A percentile compares a stretch with the other conserved stretches of the same genome.
Conservation (phyloP, 208 protist species). For the Phytomonas francai region DNA sequence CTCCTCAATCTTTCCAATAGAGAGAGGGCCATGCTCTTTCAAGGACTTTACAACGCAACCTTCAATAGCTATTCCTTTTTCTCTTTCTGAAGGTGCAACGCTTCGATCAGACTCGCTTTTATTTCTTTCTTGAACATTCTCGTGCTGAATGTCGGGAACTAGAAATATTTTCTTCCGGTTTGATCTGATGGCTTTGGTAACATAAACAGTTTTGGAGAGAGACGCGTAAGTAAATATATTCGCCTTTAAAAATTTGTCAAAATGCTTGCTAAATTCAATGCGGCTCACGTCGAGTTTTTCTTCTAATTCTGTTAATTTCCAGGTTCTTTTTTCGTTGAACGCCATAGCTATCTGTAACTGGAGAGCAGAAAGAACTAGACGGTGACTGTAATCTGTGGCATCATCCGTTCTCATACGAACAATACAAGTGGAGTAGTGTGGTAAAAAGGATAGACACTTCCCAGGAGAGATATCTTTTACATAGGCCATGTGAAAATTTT, state of each 20-base stretch:
- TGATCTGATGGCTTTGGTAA: background rate
- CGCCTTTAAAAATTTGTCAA: background rate
- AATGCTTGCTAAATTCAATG: conserved; percentile 4
- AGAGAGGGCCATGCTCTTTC: conserved; percentile 22
- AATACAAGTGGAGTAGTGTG: conserved; percentile 10
- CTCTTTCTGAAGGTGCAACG: background rate
- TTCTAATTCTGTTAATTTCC: conserved; percentile 1
- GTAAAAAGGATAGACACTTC: conserved; percentile 7
- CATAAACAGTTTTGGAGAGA: background rate
- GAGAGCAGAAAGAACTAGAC: conserved; percentile 5
- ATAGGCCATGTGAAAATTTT: background rate
- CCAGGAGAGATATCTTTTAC: background rate
- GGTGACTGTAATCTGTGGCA: background rate
- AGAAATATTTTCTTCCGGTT: background rate
- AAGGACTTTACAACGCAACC: conserved; percentile 15
- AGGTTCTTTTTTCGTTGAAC: conserved; percentile 9
- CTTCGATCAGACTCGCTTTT: background rate
- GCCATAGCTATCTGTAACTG: conserved; percentile 6
- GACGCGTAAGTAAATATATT: conserved; percentile 1
- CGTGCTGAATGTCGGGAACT: conserved; percentile 6
- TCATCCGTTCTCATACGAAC: conserved; percentile 8
- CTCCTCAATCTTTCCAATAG: conserved; percentile 16
- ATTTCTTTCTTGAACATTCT: background rate
- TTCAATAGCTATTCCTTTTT: conserved; percentile 3
- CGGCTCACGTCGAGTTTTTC: background rate